These are phyloP conservation scores for Athelia sp. DNA, from an alignment of 1,284 basidiomycete genomes.

Conservation along the genomic window DNA sequence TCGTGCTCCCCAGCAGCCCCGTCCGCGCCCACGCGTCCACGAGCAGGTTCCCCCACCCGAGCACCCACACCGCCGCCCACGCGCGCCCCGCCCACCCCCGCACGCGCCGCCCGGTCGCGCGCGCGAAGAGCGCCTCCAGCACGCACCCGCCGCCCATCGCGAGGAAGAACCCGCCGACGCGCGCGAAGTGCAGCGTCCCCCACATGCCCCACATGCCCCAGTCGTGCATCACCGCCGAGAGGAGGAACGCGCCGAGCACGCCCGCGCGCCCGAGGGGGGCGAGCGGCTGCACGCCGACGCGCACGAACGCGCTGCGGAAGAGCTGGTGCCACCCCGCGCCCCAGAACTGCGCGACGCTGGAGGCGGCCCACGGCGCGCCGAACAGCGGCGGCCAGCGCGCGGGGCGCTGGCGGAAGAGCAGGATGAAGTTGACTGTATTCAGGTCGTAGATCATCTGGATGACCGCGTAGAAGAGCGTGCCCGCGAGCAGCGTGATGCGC, in stretches of 20 bases:
- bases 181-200: constrained; percentile 39
- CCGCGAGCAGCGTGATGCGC: constrained; percentile 11
- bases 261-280: constrained; percentile 34
- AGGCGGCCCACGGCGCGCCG: constrained; percentile 36
- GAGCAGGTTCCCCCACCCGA: constrained; percentile 39
- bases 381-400: constrained; percentile 44
- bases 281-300: constrained; percentile 24
- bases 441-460: constrained; percentile 17
- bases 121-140: constrained; percentile 42
- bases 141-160: constrained; percentile 47
- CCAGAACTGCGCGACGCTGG: constrained; percentile 48
- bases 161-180: constrained; percentile 50
- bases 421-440: constrained; percentile 11
- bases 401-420: constrained; percentile 32
- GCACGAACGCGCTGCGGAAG: constrained; percentile 33
- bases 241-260: constrained; percentile 49
- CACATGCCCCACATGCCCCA: constrained; percentile 55
- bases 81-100: constrained; percentile 40
- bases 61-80: constrained; percentile 44
- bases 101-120: constrained; percentile 35
- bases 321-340: constrained; percentile 46
- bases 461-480: constrained; percentile 14
- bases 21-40: constrained; percentile 47
- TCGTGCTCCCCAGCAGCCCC: constrained; percentile 36
- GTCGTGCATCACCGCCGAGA: constrained; percentile 55